These are phyloP conservation scores for Boletus rufocinnamomeus DNA, from an alignment of 768 basidiomycete species.

Conservation along the genomic window DNA sequence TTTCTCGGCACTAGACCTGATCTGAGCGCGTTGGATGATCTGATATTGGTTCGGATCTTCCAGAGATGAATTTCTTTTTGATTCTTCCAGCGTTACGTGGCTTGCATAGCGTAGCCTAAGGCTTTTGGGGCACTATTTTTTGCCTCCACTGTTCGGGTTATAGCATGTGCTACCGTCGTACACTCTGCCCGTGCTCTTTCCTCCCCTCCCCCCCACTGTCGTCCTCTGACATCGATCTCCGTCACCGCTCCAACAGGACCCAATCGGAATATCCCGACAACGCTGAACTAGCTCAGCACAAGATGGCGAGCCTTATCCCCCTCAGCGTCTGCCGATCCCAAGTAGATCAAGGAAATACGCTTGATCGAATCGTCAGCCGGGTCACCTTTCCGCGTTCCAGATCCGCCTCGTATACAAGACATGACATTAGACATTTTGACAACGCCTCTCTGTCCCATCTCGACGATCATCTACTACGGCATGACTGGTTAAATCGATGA, in stretches of 20 bases:
- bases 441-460: neutral
- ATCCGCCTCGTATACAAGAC: slow-evolving; percentile 1
- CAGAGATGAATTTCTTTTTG: slow-evolving; percentile 7
- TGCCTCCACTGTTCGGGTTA: slow-evolving; percentile 7
- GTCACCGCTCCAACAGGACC: neutral
- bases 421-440: neutral
- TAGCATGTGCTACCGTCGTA: neutral
- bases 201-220: neutral
- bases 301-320: neutral
- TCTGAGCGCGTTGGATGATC: neutral
- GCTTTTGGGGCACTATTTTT: neutral
- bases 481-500: neutral
- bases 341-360: neutral
- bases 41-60: slow-evolving; percentile 17
- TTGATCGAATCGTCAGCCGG: neutral
- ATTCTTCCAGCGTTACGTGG: neutral
- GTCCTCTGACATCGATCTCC: neutral
- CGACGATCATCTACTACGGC: neutral
- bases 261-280: neutral
- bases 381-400: slow-evolving; percentile 1
- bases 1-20: slow-evolving; percentile 17
- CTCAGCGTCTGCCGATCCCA: neutral
- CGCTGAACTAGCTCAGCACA: neutral
- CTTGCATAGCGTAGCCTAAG: neutral
- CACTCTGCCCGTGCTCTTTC: neutral